Base-by-base conservation (phyloP, 208 protist species). In the Crithidia fasciculata region DNA sequence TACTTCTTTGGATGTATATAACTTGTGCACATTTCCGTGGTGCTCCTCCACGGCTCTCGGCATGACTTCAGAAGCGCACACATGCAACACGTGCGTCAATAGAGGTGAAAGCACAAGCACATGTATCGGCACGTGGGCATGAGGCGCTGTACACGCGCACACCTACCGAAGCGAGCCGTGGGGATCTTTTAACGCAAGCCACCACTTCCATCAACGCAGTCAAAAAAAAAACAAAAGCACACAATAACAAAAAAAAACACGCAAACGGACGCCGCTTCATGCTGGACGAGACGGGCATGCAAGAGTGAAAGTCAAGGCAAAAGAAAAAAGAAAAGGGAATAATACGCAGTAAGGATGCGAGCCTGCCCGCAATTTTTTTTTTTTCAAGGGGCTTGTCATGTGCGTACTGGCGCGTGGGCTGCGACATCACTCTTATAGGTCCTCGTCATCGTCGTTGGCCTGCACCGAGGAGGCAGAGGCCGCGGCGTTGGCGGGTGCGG, bases 371-470 rank as follows among this genome's bases (percentile, higher is more conserved):
- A 49, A 49, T 13, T 28, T 28, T 28, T 28, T 28, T 28, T 28
- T 28, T 28, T 28, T 28, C 28, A 28, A 28, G 28, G 28, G 28
- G 28, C 28, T 28, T 28, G 28, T 44, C 7, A 55, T 54, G 37
- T 39, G 19, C 36, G n/a, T 67, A 49, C 7, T 49, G 45, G 9
- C 45, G 45, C 12, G 7, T 49, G 45, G 45, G 7, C 45, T 13
- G 45, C 45, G 13, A 61, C 40, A 49, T 62, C 28, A 28, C 28
- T 28, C 28, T 28, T 84, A 80, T 59, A 84, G 57, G 44, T 89
- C 84, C 4, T 56, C 53, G 18, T 69, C 72, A 13, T 82, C 43
- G 5, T 80, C 78, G 0, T 67, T 66, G 10, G 63, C 19, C 13
- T 13, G 54, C 19, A 36, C 40, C 18, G 39, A 2, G 53, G 61